Percentiles rank a stretch among this genome's conserved stretches.
Conservation (phyloP, 2,329 filamentous ascomycete species). For the Fusarium nurragi region DNA sequence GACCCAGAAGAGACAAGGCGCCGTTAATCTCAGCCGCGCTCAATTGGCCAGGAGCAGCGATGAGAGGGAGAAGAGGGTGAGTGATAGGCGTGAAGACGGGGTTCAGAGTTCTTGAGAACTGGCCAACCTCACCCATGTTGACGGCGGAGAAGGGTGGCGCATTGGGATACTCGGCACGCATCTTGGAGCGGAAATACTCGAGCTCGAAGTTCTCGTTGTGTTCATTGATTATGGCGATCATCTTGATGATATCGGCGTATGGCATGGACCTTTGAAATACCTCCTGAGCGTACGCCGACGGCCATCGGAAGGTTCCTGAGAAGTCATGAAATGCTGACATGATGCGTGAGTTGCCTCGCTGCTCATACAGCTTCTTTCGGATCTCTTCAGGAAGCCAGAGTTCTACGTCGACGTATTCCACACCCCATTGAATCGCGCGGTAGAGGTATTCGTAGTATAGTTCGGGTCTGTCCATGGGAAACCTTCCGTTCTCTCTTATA, state of each 20-base stretch:
- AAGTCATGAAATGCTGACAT: conserved; percentile 95
- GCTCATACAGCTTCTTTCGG: conserved; percentile 71
- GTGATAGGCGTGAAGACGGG: conserved; percentile 90
- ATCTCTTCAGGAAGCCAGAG: conserved; percentile 85
- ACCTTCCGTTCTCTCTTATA: conserved; percentile 82
- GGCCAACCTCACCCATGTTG: conserved; percentile 88
- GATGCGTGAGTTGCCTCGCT: conserved; percentile 81
- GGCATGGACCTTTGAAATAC: conserved; percentile 77
- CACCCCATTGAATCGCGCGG: conserved; percentile 86
- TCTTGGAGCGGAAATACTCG: conserved; percentile 84
- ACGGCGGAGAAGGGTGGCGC: conserved; percentile 81
- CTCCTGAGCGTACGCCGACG: conserved; percentile 74
- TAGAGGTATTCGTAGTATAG: conserved; percentile 84
- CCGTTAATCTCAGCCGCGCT: conserved; percentile 87
- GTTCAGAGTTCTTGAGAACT: conserved; percentile 84
- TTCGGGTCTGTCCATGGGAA: conserved; percentile 81
- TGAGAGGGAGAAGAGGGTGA: conserved; percentile 82
- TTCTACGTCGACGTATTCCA: conserved; percentile 90
- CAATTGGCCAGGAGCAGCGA: conserved; percentile 86
- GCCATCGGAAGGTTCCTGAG: conserved; percentile 85
- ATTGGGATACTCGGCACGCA: conserved; percentile 74
- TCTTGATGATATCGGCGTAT: conserved; percentile 88
- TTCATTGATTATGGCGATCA: conserved; percentile 85
- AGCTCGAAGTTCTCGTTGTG: conserved; percentile 90
- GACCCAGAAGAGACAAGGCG: conserved; percentile 79